These are phyloP conservation scores for Microbotryomycetes sp. DNA, from an alignment of 1,284 basidiomycete genomes.

Conservation along the genomic window DNA sequence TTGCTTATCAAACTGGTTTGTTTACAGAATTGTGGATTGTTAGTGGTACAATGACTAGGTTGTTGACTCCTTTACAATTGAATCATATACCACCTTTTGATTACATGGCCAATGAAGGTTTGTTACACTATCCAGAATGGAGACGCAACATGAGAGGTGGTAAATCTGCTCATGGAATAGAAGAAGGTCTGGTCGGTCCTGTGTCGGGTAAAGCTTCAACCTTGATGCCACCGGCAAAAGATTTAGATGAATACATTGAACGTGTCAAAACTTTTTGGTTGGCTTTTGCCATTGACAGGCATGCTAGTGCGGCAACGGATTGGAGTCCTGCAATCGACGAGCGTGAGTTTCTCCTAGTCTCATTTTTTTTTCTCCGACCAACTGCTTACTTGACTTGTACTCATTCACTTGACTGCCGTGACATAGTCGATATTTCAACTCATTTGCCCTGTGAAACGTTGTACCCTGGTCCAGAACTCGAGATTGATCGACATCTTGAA, in stretches of 20 bases:
- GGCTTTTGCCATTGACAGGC: constrained; percentile 33
- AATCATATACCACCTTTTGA: constrained; percentile 23
- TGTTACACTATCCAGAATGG: background rate
- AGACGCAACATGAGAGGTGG: background rate
- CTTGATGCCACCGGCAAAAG: constrained; percentile 9
- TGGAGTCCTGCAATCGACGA: constrained; percentile 31
- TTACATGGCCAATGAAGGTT: background rate
- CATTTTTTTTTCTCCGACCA: too few relatives aligned
- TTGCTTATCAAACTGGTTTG: constrained; percentile 15
- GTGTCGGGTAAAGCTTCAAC: constrained; percentile 2
- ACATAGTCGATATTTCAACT: constrained; percentile 23
- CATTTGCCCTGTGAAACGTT: constrained; percentile 16
- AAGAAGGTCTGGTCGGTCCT: background rate
- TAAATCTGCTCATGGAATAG: background rate
- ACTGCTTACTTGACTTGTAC: too few relatives aligned
- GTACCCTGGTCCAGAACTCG: constrained; percentile 4
- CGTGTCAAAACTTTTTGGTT: constrained; percentile 27
- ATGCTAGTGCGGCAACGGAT: constrained; percentile 27
- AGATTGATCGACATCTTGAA: constrained; percentile 9
- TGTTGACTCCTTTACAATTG: constrained; percentile 28
- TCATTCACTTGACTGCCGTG: background rate
- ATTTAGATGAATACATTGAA: constrained; percentile 24
- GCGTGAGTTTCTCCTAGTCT: background rate
- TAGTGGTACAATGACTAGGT: constrained; percentile 18
- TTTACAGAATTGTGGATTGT: constrained; percentile 28